These are phyloP conservation scores for Plantago rigida DNA, from an alignment of 305 asterid species.

Conservation along the genomic window DNA sequence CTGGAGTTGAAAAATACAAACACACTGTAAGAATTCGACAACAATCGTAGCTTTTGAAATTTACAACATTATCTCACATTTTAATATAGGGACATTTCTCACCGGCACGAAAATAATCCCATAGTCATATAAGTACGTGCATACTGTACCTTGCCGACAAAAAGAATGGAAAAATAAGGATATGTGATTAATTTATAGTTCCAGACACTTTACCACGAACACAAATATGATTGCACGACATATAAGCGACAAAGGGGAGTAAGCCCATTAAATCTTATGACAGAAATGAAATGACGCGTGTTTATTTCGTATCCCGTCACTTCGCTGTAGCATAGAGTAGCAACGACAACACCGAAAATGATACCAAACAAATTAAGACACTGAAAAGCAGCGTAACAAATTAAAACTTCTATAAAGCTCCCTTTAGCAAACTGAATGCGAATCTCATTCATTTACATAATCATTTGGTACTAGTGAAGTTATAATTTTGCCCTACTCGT, in stretches of 20 bases:
- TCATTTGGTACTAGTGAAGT: background rate
- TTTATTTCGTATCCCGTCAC: background rate
- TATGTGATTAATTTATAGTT: too few species aligned
- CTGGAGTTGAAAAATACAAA: background rate
- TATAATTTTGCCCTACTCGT: background rate
- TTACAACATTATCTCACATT: background rate
- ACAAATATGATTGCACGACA: background rate
- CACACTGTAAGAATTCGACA: background rate
- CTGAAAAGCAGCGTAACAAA: background rate
- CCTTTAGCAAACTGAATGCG: background rate
- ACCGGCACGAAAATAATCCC: too few species aligned
- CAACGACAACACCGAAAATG: background rate
- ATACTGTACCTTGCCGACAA: too few species aligned
- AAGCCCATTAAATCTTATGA: background rate
- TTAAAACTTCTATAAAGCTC: background rate
- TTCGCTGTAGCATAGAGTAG: background rate
- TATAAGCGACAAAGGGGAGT: slow-evolving; percentile 2
- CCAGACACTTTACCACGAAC: background rate
- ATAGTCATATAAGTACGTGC: too few species aligned
- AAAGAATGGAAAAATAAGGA: too few species aligned
- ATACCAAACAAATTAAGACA: background rate
- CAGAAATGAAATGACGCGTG: background rate
- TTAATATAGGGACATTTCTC: too few species aligned
- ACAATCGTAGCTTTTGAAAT: background rate
- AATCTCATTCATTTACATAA: background rate